These are phyloP conservation scores for Starmerella kuoi DNA, from an alignment of 805 yeast genomes.

Conservation along the genomic window DNA sequence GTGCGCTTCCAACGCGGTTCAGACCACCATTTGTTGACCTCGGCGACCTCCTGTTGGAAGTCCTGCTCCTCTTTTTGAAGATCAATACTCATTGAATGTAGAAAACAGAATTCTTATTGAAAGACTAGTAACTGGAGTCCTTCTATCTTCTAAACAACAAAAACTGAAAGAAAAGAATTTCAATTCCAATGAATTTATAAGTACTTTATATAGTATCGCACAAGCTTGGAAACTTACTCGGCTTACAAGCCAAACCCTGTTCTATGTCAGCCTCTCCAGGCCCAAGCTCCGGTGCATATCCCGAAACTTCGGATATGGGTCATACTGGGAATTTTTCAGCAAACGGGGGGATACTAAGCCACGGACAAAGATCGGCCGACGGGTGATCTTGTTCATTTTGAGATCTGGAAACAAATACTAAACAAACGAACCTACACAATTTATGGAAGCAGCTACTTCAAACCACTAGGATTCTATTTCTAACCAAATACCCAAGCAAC, in stretches of 20 bases:
- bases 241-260: slow-evolving; percentile 1
- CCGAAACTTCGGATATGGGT: neutral
- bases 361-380: no score
- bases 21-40: slow-evolving; percentile 81
- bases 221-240: neutral
- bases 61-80: slow-evolving; percentile 48
- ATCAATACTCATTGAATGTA: slow-evolving; percentile 33
- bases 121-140: neutral
- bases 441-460: no score
- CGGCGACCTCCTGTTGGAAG: slow-evolving; percentile 57
- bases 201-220: neutral
- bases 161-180: no score
- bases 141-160: no score
- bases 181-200: no score
- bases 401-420: no score
- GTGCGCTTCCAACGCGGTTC: slow-evolving; percentile 84
- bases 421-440: no score
- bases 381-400: no score
- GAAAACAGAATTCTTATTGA: neutral
- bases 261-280: neutral
- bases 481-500: no score
- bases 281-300: neutral
- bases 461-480: no score
- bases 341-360: no score
- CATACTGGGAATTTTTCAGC: no score